Conservation (phyloP, 257 asterid species). For the Solanum clarkiae region DNA sequence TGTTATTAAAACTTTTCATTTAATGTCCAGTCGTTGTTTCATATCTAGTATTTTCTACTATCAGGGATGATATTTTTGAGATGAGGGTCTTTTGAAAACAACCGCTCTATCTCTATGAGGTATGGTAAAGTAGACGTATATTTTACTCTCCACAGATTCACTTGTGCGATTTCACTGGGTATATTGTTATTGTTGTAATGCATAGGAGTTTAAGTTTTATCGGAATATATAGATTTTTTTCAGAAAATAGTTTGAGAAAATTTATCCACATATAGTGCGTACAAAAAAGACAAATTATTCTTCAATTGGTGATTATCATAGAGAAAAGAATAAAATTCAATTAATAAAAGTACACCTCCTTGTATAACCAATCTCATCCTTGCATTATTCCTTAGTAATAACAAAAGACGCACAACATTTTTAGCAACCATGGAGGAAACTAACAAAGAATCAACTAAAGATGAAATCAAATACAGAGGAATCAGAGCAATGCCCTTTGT, state of each 20-base stretch:
- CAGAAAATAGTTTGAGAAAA: neutral
- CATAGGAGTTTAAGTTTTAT: too few species aligned
- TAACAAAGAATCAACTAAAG: neutral
- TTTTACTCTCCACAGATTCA: too few species aligned
- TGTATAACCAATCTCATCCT: neutral
- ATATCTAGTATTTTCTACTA: too few species aligned
- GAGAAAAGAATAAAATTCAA: neutral
- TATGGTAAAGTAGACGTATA: too few species aligned
- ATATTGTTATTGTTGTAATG: too few species aligned
- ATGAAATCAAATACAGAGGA: conserved; percentile 14
- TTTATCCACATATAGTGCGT: neutral
- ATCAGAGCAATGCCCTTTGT: conserved; percentile 20
- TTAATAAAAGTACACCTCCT: neutral
- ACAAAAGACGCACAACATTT: neutral
- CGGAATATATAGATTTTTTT: too few species aligned
- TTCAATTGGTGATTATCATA: neutral
- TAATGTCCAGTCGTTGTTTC: too few species aligned
- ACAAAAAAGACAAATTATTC: neutral
- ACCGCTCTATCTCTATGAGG: too few species aligned
- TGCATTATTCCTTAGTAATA: neutral
- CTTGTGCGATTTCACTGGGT: too few species aligned
- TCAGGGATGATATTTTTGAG: too few species aligned
- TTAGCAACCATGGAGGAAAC: neutral
- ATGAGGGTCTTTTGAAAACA: too few species aligned
- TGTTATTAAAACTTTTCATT: too few species aligned